These are phyloP conservation scores for Drechslerella dactyloides DNA, from an alignment of 2,329 filamentous ascomycete species.

Conservation along the genomic window DNA sequence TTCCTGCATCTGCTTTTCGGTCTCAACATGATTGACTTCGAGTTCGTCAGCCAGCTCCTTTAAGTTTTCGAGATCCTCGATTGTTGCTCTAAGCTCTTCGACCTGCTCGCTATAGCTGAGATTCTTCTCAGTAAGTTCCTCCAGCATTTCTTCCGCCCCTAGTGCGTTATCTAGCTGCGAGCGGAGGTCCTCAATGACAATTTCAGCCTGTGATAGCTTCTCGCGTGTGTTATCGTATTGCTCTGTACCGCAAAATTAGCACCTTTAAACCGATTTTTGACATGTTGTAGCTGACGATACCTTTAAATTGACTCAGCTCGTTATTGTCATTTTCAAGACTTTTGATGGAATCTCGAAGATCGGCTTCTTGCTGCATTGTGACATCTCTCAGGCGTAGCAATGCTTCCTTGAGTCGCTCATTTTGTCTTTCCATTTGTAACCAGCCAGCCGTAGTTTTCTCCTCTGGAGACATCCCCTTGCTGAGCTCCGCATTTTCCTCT, in stretches of 20 bases:
- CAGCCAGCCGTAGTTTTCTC: conserved; percentile 85
- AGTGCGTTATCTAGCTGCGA: conserved; percentile 89
- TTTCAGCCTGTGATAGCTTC: conserved; percentile 74
- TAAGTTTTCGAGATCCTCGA: conserved; percentile 85
- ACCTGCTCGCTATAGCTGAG: conserved; percentile 82
- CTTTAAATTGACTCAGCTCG: conserved; percentile 70
- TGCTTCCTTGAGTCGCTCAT: conserved; percentile 84
- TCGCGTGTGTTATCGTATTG: conserved; percentile 74
- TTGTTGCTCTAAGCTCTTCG: conserved; percentile 77
- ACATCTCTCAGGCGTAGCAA: conserved; percentile 83
- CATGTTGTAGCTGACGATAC: background rate
- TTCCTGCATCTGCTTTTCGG: conserved; percentile 91
- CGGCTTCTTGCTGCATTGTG: conserved; percentile 81
- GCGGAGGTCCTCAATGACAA: conserved; percentile 80
- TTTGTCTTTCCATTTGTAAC: conserved; percentile 88
- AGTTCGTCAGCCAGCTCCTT: conserved; percentile 95
- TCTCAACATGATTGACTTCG: conserved; percentile 88
- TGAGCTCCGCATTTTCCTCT: conserved; percentile 84
- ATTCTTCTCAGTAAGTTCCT: conserved; percentile 86
- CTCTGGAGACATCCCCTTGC: conserved; percentile 83
- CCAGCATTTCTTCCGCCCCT: conserved; percentile 90
- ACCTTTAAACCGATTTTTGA: background rate
- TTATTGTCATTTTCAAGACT: conserved; percentile 75
- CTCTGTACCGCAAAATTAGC: conserved; percentile 57
- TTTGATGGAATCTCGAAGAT: conserved; percentile 76